Evolutionary conservation across 305 asterid genomes (phyloP).

Genomic region (Withania somnifera): DNA sequence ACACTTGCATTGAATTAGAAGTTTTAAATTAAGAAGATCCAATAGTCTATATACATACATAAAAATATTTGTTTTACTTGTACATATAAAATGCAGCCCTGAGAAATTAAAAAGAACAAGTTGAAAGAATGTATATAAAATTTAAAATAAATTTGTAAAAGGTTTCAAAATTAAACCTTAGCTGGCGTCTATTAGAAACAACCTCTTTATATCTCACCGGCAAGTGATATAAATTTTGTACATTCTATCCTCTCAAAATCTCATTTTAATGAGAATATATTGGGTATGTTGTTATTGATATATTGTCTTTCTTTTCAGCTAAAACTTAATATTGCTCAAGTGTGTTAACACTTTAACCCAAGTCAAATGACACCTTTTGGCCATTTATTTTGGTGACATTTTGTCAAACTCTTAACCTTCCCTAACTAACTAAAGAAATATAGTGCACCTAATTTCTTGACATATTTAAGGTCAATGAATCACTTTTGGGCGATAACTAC

Average conservation of each 20-base stretch:
- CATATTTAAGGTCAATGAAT: neutral
- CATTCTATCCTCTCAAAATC: no score
- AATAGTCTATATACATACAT: neutral
- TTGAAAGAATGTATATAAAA: neutral
- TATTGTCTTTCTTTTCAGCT: neutral
- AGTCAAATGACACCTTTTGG: neutral
- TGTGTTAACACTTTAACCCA: neutral
- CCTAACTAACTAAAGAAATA: neutral
- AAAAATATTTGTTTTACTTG: neutral
- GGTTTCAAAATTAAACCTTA: no score
- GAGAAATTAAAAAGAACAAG: neutral
- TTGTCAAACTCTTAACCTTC: neutral
- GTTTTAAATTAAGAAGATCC: neutral
- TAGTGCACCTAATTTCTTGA: conserved; percentile 1
- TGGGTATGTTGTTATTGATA: neutral
- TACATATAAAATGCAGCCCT: neutral
- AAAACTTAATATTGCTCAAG: neutral
- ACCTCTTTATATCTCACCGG: no score
- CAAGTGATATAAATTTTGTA: no score
- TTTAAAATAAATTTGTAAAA: no score
- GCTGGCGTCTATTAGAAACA: no score
- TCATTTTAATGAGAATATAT: no score
- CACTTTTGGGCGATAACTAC: neutral
- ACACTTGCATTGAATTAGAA: neutral
- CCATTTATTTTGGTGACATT: neutral